Percentiles rank a stretch among this genome's conserved stretches.
phyloP scores from a whole-genome alignment of 164 flowering plant genomes.

The Sextonia rubra region DNA sequence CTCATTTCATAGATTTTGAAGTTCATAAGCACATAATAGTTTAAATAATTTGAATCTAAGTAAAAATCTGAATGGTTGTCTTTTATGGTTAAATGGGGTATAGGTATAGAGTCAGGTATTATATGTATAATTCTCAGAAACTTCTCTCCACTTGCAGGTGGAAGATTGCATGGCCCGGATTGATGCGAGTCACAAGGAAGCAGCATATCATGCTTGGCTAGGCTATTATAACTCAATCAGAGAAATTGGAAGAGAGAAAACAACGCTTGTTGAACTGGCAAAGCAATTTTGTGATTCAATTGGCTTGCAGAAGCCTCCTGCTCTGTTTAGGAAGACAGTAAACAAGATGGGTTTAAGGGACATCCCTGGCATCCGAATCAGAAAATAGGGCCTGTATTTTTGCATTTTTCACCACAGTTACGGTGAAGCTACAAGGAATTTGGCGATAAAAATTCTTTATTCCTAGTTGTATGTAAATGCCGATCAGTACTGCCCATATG shows the following conservation, averaged over 20 bases:
- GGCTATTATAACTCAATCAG: slow-evolving; percentile 89
- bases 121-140: background rate
- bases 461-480: no score
- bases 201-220: slow-evolving; percentile 99
- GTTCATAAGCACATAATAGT: no score
- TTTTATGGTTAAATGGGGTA: no score
- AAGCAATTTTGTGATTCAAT: slow-evolving; percentile 61
- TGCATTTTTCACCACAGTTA: background rate
- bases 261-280: slow-evolving; percentile 76
- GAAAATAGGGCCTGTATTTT: slow-evolving; percentile 32
- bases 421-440: no score
- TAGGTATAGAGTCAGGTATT: background rate
- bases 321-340: slow-evolving; percentile 77
- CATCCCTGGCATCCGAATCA: slow-evolving; percentile 74
- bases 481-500: no score
- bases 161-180: slow-evolving; percentile 59
- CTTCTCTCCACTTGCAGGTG: slow-evolving; percentile 33
- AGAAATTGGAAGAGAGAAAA: slow-evolving; percentile 85
- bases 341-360: slow-evolving; percentile 88
- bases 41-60: no score
- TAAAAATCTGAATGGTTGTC: no score
- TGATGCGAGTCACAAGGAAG: slow-evolving; percentile 74
- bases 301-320: slow-evolving; percentile 68
- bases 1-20: no score
- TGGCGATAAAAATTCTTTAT: no score